Percentiles rank a stretch among this genome's conserved stretches.
These are phyloP conservation scores for Aethionema arabicum DNA, from an alignment of 345 rosid species.

Conservation along the genomic window DNA sequence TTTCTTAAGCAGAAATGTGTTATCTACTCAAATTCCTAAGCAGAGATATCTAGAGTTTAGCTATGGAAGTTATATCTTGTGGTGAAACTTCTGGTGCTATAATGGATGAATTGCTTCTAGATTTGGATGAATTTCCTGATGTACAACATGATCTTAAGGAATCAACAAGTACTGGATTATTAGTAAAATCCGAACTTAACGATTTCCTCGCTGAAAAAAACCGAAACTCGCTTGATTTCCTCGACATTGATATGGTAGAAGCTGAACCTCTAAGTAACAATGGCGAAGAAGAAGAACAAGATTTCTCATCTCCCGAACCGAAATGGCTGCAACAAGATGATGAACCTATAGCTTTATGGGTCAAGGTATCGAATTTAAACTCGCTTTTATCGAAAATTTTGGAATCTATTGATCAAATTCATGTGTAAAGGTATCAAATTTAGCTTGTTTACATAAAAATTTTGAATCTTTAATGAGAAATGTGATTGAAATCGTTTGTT, in stretches of 20 bases:
- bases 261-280: conserved; percentile 47
- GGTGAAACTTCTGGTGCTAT: conserved; percentile 40
- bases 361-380: conserved; percentile 60
- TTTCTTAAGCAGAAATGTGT: conserved; percentile 14
- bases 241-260: conserved; percentile 50
- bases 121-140: conserved; percentile 36
- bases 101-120: conserved; percentile 40
- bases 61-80: conserved; percentile 61
- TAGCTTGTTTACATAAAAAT: neutral
- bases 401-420: too few species aligned
- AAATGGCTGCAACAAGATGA: conserved; percentile 84
- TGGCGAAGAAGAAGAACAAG: conserved; percentile 45
- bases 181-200: conserved; percentile 47
- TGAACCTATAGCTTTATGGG: conserved; percentile 92
- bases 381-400: neutral
- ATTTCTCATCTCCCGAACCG: conserved; percentile 49
- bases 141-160: conserved; percentile 41
- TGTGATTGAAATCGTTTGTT: neutral
- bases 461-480: neutral
- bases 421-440: too few species aligned
- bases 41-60: conserved; percentile 1
- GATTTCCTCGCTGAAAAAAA: conserved; percentile 43
- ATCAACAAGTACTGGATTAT: conserved; percentile 31
- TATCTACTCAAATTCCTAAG: conserved; percentile 11
- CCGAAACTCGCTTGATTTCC: conserved; percentile 36